phyloP scores from a whole-genome alignment of 2,329 filamentous ascomycete genomes.

The Pseudogymnoascus sp. region DNA sequence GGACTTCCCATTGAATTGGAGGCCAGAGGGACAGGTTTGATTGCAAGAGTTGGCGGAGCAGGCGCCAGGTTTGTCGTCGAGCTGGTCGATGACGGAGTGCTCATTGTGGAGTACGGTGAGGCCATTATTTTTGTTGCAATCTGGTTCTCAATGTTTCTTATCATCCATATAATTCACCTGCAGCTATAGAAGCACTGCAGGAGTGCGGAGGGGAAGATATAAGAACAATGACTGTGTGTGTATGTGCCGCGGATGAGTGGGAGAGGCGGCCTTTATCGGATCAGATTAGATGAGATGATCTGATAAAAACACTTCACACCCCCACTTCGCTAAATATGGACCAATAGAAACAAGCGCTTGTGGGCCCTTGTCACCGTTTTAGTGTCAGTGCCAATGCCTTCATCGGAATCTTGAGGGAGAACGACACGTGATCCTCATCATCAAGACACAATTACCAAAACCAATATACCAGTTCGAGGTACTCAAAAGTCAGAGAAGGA shows the following conservation, averaged over 20 bases:
- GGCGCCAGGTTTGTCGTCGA: constrained; percentile 29
- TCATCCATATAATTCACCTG: neutral
- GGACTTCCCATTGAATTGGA: constrained; percentile 24
- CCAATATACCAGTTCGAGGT: neutral
- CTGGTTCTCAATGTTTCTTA: neutral
- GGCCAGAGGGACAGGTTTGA: constrained; percentile 28
- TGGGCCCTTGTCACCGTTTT: constrained; percentile 1
- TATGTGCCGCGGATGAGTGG: constrained; percentile 1
- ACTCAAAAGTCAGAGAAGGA: neutral
- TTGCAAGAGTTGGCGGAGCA: constrained; percentile 30
- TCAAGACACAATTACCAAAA: neutral
- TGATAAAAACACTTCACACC: constrained; percentile 8
- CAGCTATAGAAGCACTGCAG: constrained; percentile 8
- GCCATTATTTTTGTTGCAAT: neutral
- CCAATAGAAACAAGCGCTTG: constrained; percentile 1
- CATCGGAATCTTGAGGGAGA: constrained; percentile 1
- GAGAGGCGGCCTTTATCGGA: constrained; percentile 10
- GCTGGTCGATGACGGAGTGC: constrained; percentile 33
- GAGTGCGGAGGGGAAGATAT: neutral
- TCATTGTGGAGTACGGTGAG: constrained; percentile 20
- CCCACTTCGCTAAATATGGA: neutral
- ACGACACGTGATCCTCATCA: constrained; percentile 8
- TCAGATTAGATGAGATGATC: constrained; percentile 11
- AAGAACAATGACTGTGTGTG: constrained; percentile 8
- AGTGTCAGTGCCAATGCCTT: neutral